Evolutionary conservation across 371 early-diverging fungal genomes (phyloP).

Genomic region (Rhizopus arrhizus): DNA sequence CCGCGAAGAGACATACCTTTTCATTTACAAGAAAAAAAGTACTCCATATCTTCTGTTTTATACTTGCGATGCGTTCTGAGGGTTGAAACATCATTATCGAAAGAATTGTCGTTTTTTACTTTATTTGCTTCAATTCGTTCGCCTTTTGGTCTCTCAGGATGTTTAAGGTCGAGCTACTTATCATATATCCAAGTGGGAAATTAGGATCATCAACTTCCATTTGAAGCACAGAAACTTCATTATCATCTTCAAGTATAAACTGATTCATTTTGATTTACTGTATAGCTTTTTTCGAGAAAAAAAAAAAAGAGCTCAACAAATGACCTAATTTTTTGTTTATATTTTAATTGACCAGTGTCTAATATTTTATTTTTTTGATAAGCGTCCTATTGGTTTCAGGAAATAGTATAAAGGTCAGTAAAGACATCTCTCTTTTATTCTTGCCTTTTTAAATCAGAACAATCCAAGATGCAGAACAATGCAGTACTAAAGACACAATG

Average conservation of each 20-base stretch:
- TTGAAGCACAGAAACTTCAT: conserved; percentile 4
- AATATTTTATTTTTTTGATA: too few species aligned
- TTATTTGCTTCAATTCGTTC: not conserved
- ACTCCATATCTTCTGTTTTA: conserved; percentile 1
- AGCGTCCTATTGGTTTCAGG: too few species aligned
- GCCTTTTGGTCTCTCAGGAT: not conserved
- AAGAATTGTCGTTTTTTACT: not conserved
- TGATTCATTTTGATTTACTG: not conserved
- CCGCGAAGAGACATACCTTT: not conserved
- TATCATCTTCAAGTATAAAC: conserved; percentile 6
- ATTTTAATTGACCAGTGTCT: too few species aligned
- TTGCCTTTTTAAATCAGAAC: too few species aligned
- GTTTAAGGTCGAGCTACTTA: conserved; percentile 2
- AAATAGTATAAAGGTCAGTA: too few species aligned
- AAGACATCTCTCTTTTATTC: too few species aligned
- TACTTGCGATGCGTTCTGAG: conserved; percentile 1
- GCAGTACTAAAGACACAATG: too few species aligned
- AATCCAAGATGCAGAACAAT: too few species aligned
- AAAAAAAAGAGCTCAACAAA: not conserved
- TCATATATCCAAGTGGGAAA: not conserved
- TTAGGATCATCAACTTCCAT: conserved; percentile 1
- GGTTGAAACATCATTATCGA: not conserved
- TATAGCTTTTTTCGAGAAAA: not conserved
- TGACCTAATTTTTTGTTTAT: too few species aligned
- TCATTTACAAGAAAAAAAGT: not conserved